Evolutionary conservation across 2,329 filamentous ascomycete species (phyloP).

Genomic region (Juglanconis oblonga): DNA sequence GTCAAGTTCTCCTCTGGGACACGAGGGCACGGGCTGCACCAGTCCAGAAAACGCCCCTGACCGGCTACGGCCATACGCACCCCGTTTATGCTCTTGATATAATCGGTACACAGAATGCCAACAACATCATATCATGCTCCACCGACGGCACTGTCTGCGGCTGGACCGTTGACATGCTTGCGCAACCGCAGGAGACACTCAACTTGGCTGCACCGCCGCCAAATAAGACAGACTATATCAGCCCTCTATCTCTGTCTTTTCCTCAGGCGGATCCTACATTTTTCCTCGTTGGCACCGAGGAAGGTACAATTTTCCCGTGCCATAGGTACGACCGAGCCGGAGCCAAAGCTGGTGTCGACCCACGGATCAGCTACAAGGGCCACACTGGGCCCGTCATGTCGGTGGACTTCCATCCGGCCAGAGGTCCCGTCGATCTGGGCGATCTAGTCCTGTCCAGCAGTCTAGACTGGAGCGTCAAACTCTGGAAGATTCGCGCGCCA

Average conservation of each 20-base stretch:
- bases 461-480: slow-evolving; percentile 94
- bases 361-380: slow-evolving; percentile 81
- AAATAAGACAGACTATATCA: slow-evolving; percentile 89
- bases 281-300: slow-evolving; percentile 94
- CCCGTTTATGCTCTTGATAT: slow-evolving; percentile 95
- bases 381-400: slow-evolving; percentile 95
- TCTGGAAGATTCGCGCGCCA: slow-evolving; percentile 90
- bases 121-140: slow-evolving; percentile 96
- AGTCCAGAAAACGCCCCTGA: slow-evolving; percentile 93
- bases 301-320: slow-evolving; percentile 93
- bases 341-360: slow-evolving; percentile 92
- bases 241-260: slow-evolving; percentile 92
- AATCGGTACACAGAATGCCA: slow-evolving; percentile 96
- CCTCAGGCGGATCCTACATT: slow-evolving; percentile 94
- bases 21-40: slow-evolving; percentile 85
- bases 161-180: slow-evolving; percentile 97
- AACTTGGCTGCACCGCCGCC: slow-evolving; percentile 83
- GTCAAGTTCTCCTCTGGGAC: slow-evolving; percentile 96
- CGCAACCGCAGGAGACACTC: slow-evolving; percentile 90
- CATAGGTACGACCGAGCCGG: slow-evolving; percentile 96
- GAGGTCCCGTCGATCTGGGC: slow-evolving; percentile 88
- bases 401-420: slow-evolving; percentile 89
- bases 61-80: slow-evolving; percentile 91
- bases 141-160: slow-evolving; percentile 96
- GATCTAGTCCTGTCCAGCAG: slow-evolving; percentile 91